phyloP scores from a whole-genome alignment of 768 basidiomycete genomes.

The Ephemerocybe angulata region DNA sequence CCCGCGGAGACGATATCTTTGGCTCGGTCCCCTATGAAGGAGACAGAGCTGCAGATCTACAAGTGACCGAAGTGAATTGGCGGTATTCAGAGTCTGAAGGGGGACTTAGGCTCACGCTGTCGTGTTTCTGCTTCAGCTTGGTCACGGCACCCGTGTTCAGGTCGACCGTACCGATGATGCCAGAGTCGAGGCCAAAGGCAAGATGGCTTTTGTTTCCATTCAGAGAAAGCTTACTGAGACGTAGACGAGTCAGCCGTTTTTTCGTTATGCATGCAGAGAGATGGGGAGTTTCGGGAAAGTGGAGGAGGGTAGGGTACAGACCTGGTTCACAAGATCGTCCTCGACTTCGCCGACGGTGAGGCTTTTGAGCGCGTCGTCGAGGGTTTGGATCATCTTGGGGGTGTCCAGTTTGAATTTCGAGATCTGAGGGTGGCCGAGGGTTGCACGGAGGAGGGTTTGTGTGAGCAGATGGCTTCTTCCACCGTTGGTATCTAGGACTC shows the following conservation, averaged over 20 bases:
- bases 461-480: too few relatives aligned
- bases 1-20: constrained; percentile 75
- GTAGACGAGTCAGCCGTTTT: constrained; percentile 20
- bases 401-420: constrained; percentile 46
- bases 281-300: too few relatives aligned
- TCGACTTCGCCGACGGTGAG: constrained; percentile 49
- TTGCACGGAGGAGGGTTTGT: neutral
- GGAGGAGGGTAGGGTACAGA: constrained; percentile 34
- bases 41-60: constrained; percentile 68
- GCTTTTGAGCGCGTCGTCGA: constrained; percentile 42
- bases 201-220: constrained; percentile 52
- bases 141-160: constrained; percentile 43
- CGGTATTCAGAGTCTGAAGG: neutral
- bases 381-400: constrained; percentile 50
- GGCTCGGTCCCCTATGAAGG: constrained; percentile 68
- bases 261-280: neutral
- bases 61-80: constrained; percentile 3
- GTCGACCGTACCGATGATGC: constrained; percentile 64
- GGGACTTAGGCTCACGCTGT: constrained; percentile 48
- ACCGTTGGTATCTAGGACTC: constrained; percentile 11
- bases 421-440: constrained; percentile 20
- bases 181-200: constrained; percentile 71
- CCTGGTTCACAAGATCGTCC: constrained; percentile 68
- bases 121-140: constrained; percentile 60
- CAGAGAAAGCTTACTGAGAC: constrained; percentile 58